Conservation (phyloP, 768 basidiomycete genomes). For the Mycena galopus region DNA sequence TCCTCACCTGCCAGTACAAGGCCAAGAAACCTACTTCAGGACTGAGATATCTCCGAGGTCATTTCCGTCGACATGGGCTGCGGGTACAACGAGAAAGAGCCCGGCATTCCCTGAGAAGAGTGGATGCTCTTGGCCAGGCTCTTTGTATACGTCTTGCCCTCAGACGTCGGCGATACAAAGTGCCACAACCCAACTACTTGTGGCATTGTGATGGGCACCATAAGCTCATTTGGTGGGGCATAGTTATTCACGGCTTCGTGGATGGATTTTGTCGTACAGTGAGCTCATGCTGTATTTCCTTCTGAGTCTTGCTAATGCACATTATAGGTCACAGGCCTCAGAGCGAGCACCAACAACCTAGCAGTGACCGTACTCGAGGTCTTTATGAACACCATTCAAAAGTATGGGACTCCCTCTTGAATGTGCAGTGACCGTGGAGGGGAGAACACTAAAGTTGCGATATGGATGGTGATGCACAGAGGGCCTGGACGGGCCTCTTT, state of each 20-base stretch:
- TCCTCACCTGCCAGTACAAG: slow-evolving; percentile 7
- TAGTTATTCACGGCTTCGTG: not conserved
- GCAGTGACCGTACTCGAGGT: slow-evolving; percentile 28
- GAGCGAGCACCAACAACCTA: slow-evolving; percentile 36
- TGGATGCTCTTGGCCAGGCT: not conserved
- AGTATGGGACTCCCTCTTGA: too few species aligned
- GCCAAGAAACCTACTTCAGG: not conserved
- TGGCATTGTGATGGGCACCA: slow-evolving; percentile 9
- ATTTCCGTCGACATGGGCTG: not conserved
- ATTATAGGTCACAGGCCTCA: slow-evolving; percentile 26
- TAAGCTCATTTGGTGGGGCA: slow-evolving; percentile 8
- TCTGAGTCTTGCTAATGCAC: not conserved
- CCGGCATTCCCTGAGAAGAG: not conserved
- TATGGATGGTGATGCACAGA: too few species aligned
- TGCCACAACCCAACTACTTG: not conserved
- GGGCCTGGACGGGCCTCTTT: slow-evolving; percentile 18
- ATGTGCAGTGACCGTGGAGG: too few species aligned
- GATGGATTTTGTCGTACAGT: not conserved
- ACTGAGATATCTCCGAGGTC: not conserved
- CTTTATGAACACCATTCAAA: slow-evolving; percentile 30
- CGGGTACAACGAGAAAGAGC: not conserved
- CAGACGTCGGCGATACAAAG: not conserved
- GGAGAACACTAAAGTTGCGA: too few species aligned
- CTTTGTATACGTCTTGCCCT: not conserved
- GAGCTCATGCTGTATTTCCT: not conserved